Evolutionary conservation across 2,329 filamentous ascomycete species (phyloP), one percentile per base, ranked within the genome.

Genomic region (Juglanconis juglandina): DNA sequence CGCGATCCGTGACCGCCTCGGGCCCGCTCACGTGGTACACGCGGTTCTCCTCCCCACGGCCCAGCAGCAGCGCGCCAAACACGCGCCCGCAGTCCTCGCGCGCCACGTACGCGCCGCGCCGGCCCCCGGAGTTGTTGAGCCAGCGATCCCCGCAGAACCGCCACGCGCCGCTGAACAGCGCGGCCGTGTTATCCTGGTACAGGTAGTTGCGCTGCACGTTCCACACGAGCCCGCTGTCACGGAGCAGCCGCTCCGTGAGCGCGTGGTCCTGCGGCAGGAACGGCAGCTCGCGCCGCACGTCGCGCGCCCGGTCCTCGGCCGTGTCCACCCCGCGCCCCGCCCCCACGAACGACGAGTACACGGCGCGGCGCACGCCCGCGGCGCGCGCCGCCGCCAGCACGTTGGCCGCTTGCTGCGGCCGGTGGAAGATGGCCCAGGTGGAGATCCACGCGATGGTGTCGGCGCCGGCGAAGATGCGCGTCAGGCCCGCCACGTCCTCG

Each of bases 121-220:
- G 46, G n/a, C 63, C 62, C 10, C 58, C 61, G 30, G 55, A 63
- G 47, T 67, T 67, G 32, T 60, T 63, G n/a, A 61, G 42, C 66
- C 66, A 67, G 33, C 53, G 60, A 50, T 65, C 58, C 13, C 64
- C 66, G 30, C 63, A 62, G 30, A 61, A 66, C 9, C 57, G 54
- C 65, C 63, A 67, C n/a, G 50, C 46, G 6, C 56, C 59, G 11
- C 62, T 56, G 42, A 65, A 62, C n/a, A 66, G 48, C 48, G 61
- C 60, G 8, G 58, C 61, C 24, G 61, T 61, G 57, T 66, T 67
- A 52, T 67, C 66, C 33, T 53, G 49, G 51, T 67, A 66, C 41
- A 67, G 62, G 55, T 66, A 66, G 52, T 66, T 66, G 42, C 65
- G 60, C 58, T 67, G 65, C 34, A 67, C 63, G 51, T 64, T 65